Conservation (phyloP, 345 rosid species). For the Eucalyptus coolabah region DNA sequence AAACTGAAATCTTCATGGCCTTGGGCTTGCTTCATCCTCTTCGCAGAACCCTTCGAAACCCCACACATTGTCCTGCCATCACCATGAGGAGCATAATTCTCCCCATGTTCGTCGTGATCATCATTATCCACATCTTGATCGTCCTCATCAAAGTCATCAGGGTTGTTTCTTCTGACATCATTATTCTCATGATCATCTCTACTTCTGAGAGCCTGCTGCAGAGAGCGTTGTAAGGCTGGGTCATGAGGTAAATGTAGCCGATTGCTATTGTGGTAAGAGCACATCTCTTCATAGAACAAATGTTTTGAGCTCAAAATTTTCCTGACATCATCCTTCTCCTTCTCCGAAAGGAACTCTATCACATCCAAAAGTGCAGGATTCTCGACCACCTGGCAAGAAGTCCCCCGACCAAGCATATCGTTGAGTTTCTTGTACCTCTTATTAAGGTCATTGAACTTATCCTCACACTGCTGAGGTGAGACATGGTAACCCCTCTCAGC, state of each 20-base stretch:
- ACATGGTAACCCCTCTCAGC: slow-evolving; percentile 79
- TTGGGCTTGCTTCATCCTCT: slow-evolving; percentile 49
- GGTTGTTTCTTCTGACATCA: slow-evolving; percentile 36
- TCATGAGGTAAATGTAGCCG: slow-evolving; percentile 90
- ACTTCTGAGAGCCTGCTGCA: slow-evolving; percentile 59
- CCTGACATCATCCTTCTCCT: slow-evolving; percentile 79
- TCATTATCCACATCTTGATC: slow-evolving; percentile 66
- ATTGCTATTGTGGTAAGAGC: slow-evolving; percentile 84
- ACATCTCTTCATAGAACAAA: slow-evolving; percentile 95
- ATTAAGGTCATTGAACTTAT: slow-evolving; percentile 89
- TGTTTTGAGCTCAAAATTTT: slow-evolving; percentile 84
- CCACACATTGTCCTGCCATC: slow-evolving; percentile 30
- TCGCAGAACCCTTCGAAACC: slow-evolving; percentile 23
- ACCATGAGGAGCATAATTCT: slow-evolving; percentile 28
- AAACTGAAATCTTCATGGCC: slow-evolving; percentile 38
- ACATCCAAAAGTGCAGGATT: slow-evolving; percentile 67
- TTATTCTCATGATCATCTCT: slow-evolving; percentile 70
- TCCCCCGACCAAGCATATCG: slow-evolving; percentile 92
- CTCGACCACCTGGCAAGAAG: slow-evolving; percentile 89
- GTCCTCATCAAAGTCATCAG: slow-evolving; percentile 71
- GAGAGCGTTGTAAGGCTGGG: slow-evolving; percentile 62
- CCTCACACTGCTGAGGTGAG: slow-evolving; percentile 95
- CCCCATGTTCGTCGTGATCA: slow-evolving; percentile 63
- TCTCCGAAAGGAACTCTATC: slow-evolving; percentile 55
- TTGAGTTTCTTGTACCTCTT: slow-evolving; percentile 89